These are phyloP conservation scores for Dictyostelium discoideum DNA, from an alignment of 78 protist genomes.

Conservation along the genomic window DNA sequence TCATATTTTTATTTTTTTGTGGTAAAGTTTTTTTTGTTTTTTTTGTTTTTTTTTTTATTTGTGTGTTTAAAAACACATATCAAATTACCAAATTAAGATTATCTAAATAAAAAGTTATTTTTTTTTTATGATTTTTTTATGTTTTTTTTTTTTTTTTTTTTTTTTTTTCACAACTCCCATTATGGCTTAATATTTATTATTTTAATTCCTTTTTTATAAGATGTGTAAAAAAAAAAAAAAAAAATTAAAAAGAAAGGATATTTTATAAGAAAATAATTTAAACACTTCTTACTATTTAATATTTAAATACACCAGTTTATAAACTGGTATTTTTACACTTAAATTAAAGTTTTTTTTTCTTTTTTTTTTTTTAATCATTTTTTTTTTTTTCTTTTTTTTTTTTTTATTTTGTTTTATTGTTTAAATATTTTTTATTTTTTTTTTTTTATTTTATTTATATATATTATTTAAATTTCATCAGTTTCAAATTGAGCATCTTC, in stretches of 20 bases:
- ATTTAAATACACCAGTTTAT: no score
- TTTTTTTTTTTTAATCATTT: not conserved
- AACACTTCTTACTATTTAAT: not conserved
- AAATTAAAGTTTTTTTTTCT: not conserved
- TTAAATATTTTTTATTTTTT: no score
- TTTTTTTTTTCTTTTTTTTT: not conserved
- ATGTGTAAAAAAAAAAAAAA: not conserved
- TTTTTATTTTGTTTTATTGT: not conserved
- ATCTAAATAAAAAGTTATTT: not conserved
- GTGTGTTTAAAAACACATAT: not conserved
- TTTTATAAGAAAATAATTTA: no score
- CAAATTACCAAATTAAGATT: not conserved
- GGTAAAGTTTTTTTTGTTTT: no score
- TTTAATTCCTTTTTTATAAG: no score
- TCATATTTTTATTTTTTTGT: not conserved
- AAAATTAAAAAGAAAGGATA: no score
- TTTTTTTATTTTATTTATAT: no score
- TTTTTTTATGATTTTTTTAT: no score
- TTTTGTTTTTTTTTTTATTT: no score
- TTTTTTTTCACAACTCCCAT: not conserved
- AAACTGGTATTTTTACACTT: not conserved
- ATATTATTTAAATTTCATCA: slow-evolving; percentile 15
- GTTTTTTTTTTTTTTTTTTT: no score
- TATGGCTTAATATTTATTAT: no score
- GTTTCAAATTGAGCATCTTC: slow-evolving; percentile 35